These are phyloP conservation scores for Beta vulgaris DNA, from an alignment of 148 eudicot species.

Conservation along the genomic window DNA sequence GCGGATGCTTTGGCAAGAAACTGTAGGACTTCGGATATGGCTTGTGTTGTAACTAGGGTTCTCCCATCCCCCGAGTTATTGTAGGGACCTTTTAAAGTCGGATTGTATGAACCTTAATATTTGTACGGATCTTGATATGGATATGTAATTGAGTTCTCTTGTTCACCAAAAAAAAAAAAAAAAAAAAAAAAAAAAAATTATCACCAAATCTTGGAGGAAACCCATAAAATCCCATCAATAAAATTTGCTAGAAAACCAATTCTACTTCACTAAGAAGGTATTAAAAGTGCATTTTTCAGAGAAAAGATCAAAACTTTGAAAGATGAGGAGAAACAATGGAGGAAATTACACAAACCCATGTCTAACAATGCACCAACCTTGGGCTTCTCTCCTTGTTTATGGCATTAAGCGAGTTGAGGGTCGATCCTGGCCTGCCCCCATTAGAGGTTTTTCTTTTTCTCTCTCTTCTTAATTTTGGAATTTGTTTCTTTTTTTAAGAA, in stretches of 20 bases:
- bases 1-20: no score
- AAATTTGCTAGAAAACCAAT: neutral
- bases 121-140: no score
- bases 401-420: slow-evolving; percentile 96
- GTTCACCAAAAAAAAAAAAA: no score
- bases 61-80: no score
- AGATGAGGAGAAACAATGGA: slow-evolving; percentile 37
- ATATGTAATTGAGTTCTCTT: no score
- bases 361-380: slow-evolving; percentile 95
- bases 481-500: neutral
- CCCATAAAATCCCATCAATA: neutral
- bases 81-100: no score
- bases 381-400: slow-evolving; percentile 90
- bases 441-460: slow-evolving; percentile 45
- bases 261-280: neutral
- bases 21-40: no score
- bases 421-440: slow-evolving; percentile 96
- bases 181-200: no score
- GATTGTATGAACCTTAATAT: no score
- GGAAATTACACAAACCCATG: slow-evolving; percentile 67
- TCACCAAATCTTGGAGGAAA: neutral
- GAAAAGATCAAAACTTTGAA: neutral
- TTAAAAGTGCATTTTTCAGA: neutral
- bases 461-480: neutral
- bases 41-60: no score